Evolutionary conservation across 179 eudicot genomes (phyloP).

Genomic region (Kewa caespitosa): DNA sequence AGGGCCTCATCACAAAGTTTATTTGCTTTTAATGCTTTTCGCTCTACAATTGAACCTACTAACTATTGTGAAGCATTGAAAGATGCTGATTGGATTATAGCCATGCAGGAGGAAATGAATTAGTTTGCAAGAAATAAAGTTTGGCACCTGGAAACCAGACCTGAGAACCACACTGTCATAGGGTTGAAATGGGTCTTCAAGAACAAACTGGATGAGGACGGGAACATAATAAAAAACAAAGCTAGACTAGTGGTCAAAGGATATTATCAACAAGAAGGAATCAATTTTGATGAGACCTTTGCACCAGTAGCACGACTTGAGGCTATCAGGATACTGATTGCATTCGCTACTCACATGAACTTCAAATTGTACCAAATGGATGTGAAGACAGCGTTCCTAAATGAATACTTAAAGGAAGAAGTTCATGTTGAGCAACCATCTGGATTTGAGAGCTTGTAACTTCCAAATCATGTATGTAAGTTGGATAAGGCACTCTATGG

Average conservation of each 20-base stretch:
- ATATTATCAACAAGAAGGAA: slow-evolving; percentile 16
- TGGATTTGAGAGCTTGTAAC: background rate
- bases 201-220: slow-evolving; percentile 9
- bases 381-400: background rate
- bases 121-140: background rate
- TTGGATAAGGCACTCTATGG: slow-evolving; percentile 14
- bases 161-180: background rate
- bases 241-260: slow-evolving; percentile 18
- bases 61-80: background rate
- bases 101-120: background rate
- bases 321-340: background rate
- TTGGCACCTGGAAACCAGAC: background rate
- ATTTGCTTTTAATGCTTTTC: background rate
- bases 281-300: background rate
- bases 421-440: slow-evolving; percentile 2
- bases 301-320: slow-evolving; percentile 4
- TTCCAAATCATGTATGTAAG: slow-evolving; percentile 5
- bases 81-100: background rate
- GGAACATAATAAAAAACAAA: background rate
- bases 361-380: slow-evolving; percentile 8
- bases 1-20: background rate
- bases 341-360: background rate
- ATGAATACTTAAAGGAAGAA: background rate
- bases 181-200: background rate
- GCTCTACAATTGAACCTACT: background rate